Percentiles rank a stretch among this genome's conserved stretches.
phyloP scores from a whole-genome alignment of 176 grass and related monocot genomes.

The Oryza glaberrima region DNA sequence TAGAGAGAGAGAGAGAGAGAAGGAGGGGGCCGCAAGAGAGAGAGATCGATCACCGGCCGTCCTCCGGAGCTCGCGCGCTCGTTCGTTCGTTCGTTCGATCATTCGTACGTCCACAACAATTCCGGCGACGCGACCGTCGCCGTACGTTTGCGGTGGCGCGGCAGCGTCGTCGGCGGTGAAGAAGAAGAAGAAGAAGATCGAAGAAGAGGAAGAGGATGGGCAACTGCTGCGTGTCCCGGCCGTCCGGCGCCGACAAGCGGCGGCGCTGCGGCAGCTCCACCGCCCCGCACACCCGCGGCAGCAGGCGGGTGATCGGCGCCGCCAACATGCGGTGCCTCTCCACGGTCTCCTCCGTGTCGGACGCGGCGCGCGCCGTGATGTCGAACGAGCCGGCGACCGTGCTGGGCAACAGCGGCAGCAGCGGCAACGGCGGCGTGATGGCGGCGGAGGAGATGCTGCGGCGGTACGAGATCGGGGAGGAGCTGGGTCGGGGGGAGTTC shows the following conservation, averaged over 20 bases:
- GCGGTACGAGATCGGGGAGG: conserved; percentile 53
- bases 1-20: conserved; percentile 11
- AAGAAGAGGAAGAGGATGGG: conserved; percentile 34
- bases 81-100: no score
- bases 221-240: conserved; percentile 59
- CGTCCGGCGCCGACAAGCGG: conserved; percentile 22
- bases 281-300: neutral
- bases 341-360: conserved; percentile 46
- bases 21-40: conserved; percentile 42
- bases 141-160: neutral
- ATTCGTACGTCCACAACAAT: no score
- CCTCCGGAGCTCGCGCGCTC: neutral
- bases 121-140: neutral
- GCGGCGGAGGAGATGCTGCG: conserved; percentile 41
- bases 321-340: conserved; percentile 46
- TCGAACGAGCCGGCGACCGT: conserved; percentile 16
- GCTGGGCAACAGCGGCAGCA: neutral
- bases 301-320: conserved; percentile 11
- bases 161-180: neutral
- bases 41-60: conserved; percentile 7
- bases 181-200: neutral
- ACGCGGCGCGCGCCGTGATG: neutral
- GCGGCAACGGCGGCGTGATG: no score
- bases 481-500: conserved; percentile 68
- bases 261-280: neutral